Conservation (phyloP, 345 rosid genomes). For the Gossypium anomalum region DNA sequence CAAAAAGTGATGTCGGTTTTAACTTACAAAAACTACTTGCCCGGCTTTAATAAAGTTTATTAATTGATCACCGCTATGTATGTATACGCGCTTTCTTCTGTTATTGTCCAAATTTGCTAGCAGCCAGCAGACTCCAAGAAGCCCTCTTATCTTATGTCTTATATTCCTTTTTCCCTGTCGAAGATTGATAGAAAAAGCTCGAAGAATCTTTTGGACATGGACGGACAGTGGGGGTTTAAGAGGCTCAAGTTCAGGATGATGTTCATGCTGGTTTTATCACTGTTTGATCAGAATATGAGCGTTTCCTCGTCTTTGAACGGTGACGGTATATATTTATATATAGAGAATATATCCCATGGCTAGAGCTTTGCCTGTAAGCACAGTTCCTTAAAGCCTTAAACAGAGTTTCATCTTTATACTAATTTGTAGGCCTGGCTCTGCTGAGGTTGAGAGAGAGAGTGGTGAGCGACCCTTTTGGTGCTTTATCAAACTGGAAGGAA, state of each 20-base stretch:
- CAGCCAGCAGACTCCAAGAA: background rate
- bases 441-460: conserved; percentile 59
- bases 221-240: conserved; percentile 21
- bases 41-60: too few relatives aligned
- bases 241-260: conserved; percentile 19
- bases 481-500: conserved; percentile 55
- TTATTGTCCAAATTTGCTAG: conserved; percentile 20
- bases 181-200: conserved; percentile 8
- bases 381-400: background rate
- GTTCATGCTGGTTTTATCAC: conserved; percentile 18
- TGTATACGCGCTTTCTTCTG: conserved; percentile 34
- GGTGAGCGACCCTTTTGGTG: conserved; percentile 61
- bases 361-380: background rate
- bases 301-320: conserved; percentile 31
- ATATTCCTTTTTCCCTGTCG: background rate
- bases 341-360: background rate
- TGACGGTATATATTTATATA: conserved; percentile 33
- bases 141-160: background rate
- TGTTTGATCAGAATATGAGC: conserved; percentile 25
- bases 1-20: background rate
- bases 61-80: background rate
- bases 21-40: background rate
- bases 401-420: background rate
- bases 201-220: conserved; percentile 13
- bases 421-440: conserved; percentile 47